phyloP scores from a whole-genome alignment of 495 filamentous ascomycete genomes.

The Copromyces sp. region DNA sequence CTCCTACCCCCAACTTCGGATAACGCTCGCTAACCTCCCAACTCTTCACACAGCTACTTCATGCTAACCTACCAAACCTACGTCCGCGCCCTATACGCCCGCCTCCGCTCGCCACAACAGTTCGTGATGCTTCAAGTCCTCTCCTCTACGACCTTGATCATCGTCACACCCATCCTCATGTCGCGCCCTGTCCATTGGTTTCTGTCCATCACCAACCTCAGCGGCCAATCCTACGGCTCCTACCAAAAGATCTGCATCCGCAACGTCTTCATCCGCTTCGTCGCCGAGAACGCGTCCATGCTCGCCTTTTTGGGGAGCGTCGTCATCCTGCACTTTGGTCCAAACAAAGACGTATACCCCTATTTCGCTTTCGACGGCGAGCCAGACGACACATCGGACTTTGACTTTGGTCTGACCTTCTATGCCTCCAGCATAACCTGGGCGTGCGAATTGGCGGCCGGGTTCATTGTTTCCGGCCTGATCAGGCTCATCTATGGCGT shows the following conservation, averaged over 20 bases:
- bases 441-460: constrained; percentile 49
- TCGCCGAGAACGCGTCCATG: constrained; percentile 58
- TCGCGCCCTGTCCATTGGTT: constrained; percentile 44
- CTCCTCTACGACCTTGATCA: constrained; percentile 46
- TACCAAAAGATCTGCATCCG: constrained; percentile 52
- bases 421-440: constrained; percentile 49
- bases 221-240: constrained; percentile 41
- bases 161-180: constrained; percentile 50
- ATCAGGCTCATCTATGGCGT: constrained; percentile 44
- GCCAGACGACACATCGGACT: constrained; percentile 29
- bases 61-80: constrained; percentile 58
- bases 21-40: neutral
- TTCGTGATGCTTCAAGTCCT: constrained; percentile 51
- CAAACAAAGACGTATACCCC: constrained; percentile 50
- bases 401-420: constrained; percentile 48
- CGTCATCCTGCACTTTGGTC: constrained; percentile 50
- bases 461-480: constrained; percentile 45
- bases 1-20: neutral
- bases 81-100: constrained; percentile 57
- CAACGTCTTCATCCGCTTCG: constrained; percentile 50
- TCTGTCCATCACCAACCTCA: constrained; percentile 37
- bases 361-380: constrained; percentile 46
- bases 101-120: constrained; percentile 47
- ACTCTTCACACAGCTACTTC: constrained; percentile 44
- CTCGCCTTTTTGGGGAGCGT: constrained; percentile 50